Base-by-base conservation (phyloP, 805 yeast genomes). In the Candida boidinii region DNA sequence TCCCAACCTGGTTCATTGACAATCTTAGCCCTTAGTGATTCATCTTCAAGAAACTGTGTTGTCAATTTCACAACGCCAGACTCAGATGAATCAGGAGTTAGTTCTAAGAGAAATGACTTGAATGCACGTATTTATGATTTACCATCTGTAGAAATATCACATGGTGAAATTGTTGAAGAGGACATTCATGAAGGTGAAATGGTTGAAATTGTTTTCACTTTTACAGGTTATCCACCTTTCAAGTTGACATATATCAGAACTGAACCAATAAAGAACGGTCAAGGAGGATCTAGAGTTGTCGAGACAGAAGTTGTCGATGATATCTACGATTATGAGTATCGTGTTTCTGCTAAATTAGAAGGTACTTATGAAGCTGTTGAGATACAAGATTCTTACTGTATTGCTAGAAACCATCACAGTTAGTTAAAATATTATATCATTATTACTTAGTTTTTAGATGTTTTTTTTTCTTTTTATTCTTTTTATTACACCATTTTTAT, bases 171-270 rank as follows among this genome's bases (percentile, higher is more conserved):
- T 13, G 60, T 78, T 7, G 73, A 79, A 35, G 88, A 79, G 48
- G 90, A 85, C 53, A 83, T 92, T 27, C 94, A 87, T 48, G 94
- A 86, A 51, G 98, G 97, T 29, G 98, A 92, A 43, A 84, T 82
- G 48, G 88, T 94, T 1, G 95, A 87, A 51, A 76, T 92, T 30
- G 70, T 70, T 2, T 90, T 92, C 58, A 70, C 75, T 15, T 83
- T 92, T 48, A 70, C 72, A 22, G 98, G 98, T 12, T 72, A 77
- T 0, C 95, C 97, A 9, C 99, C 99, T 10, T 92, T 90, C 62
- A 64, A 78, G 26, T 67, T 92, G 42, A 83, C 88, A 1, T 92
- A 88, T 51, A 81, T 81, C 7, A 71, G 97, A 50, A 78, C 82
- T 6, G 58, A 54, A 17, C 48, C 42, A 23, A 39, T 23, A 41